Percentiles rank a stretch among this genome's conserved stretches.
These are phyloP conservation scores for Kodamaea lidongshanica DNA, from an alignment of 805 yeast genomes.

Conservation along the genomic window DNA sequence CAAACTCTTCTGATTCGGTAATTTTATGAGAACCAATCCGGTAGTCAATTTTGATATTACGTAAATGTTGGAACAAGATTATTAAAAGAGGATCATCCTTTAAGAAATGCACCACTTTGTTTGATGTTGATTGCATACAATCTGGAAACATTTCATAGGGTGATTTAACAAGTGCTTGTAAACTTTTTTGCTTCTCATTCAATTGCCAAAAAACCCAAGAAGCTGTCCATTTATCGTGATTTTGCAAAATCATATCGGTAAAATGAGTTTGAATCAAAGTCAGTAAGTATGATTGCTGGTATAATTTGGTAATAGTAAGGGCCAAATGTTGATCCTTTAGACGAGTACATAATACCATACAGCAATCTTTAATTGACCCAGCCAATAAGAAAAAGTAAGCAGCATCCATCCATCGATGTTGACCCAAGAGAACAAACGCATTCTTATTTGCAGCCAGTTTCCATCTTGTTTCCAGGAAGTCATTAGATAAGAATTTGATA, in stretches of 20 bases:
- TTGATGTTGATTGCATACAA: no score
- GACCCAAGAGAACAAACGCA: constrained; percentile 84
- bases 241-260: constrained; percentile 49
- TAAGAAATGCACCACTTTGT: constrained; percentile 26
- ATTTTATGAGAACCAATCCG: constrained; percentile 45
- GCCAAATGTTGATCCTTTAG: constrained; percentile 69
- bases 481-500: constrained; percentile 68
- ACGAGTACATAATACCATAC: constrained; percentile 64
- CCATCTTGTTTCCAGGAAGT: constrained; percentile 75
- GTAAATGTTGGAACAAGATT: constrained; percentile 55
- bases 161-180: constrained; percentile 59
- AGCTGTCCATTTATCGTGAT: constrained; percentile 74
- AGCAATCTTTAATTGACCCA: constrained; percentile 68
- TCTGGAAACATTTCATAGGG: constrained; percentile 32
- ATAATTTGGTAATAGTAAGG: constrained; percentile 71
- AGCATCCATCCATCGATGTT: constrained; percentile 81
- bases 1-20: constrained; percentile 45
- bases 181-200: constrained; percentile 35
- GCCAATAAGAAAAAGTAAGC: constrained; percentile 84
- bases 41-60: constrained; percentile 47
- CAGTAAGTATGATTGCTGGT: constrained; percentile 25
- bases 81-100: constrained; percentile 81
- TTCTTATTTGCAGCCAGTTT: constrained; percentile 83
- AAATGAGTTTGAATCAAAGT: constrained; percentile 15
- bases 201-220: constrained; percentile 77